Evolutionary conservation across 169 alveolate species (phyloP).

Genomic region (Neospora caninum): DNA sequence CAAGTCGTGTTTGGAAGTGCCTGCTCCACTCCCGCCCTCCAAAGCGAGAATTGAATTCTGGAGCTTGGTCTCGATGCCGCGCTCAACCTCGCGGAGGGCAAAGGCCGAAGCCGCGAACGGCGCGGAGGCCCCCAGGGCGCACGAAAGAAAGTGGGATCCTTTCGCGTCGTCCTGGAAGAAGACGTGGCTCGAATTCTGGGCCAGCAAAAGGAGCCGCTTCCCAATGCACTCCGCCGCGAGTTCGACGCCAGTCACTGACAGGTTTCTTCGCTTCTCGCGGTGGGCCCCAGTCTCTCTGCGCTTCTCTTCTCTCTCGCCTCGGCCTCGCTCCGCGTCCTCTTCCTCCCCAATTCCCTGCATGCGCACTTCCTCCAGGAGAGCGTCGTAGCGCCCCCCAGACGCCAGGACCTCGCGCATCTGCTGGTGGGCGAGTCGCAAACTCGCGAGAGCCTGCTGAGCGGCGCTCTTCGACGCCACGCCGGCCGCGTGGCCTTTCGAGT

Average conservation of each 20-base stretch:
- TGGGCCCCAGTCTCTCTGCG: neutral
- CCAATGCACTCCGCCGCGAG: slow-evolving; percentile 33
- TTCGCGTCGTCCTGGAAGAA: neutral
- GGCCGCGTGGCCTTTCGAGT: neutral
- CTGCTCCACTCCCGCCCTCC: neutral
- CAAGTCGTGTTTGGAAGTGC: neutral
- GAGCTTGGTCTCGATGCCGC: neutral
- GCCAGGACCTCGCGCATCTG: slow-evolving; percentile 44
- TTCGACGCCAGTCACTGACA: slow-evolving; percentile 1
- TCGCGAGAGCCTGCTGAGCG: neutral
- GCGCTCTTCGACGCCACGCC: neutral
- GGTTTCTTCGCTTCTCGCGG: neutral
- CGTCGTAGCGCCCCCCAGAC: slow-evolving; percentile 29
- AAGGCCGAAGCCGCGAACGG: neutral
- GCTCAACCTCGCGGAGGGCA: neutral
- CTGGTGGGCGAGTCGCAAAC: neutral
- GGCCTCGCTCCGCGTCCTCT: neutral
- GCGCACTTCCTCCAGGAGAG: slow-evolving; percentile 12
- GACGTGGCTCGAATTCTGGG: neutral
- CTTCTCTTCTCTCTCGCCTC: neutral
- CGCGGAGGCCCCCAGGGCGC: neutral
- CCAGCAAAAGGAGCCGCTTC: slow-evolving; percentile 26
- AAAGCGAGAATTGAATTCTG: neutral
- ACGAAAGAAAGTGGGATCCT: neutral
- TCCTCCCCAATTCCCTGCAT: neutral